Percentiles rank a stretch among this genome's conserved stretches.
Conservation (phyloP, 306 rosid species). For the Hylodesmum podocarpum region DNA sequence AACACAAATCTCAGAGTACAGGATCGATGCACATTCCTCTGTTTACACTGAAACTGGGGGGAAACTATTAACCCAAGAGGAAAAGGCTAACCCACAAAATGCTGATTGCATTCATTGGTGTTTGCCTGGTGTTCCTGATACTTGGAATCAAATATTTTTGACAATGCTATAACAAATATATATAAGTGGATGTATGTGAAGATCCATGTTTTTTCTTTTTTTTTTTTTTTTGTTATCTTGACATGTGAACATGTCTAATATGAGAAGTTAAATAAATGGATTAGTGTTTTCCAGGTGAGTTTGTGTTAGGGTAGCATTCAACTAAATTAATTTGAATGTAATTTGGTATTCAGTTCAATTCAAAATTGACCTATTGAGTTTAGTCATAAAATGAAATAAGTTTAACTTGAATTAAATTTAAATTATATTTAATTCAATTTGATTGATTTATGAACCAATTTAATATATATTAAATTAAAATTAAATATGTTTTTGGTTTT, state of each 20-base stretch:
- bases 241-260: not conserved
- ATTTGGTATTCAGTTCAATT: too few species aligned
- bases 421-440: too few species aligned
- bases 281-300: too few species aligned
- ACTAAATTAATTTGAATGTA: too few species aligned
- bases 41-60: slow-evolving; percentile 69
- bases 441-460: too few species aligned
- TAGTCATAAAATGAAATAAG: too few species aligned
- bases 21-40: slow-evolving; percentile 77
- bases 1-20: slow-evolving; percentile 74
- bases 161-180: slow-evolving; percentile 48
- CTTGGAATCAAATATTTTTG: slow-evolving; percentile 74
- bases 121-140: slow-evolving; percentile 80
- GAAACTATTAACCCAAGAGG: slow-evolving; percentile 44
- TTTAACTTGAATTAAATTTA: too few species aligned
- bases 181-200: not conserved
- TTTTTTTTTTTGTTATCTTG: not conserved
- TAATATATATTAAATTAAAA: too few species aligned
- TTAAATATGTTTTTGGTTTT: too few species aligned
- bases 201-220: too few species aligned
- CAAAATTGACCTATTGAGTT: too few species aligned
- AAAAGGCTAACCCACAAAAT: slow-evolving; percentile 58
- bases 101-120: slow-evolving; percentile 95
- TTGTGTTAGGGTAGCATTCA: too few species aligned
- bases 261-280: not conserved